phyloP scores from a whole-genome alignment of 176 grass and related monocot genomes.

The Ananas comosus region DNA sequence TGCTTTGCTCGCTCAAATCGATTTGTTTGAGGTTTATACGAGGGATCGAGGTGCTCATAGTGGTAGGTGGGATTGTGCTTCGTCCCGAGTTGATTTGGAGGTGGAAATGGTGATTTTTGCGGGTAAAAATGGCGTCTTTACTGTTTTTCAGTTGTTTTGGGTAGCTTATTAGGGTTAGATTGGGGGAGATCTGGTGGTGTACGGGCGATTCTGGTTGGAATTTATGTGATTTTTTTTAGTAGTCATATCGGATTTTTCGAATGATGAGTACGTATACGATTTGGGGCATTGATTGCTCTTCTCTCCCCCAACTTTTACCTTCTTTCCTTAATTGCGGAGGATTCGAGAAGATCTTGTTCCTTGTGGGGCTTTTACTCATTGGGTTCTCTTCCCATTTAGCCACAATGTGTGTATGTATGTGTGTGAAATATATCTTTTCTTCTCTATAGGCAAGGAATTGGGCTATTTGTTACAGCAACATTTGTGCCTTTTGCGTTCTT shows the following conservation, averaged over 20 bases:
- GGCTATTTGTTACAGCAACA: too few species aligned
- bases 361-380: background rate
- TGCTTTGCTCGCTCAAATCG: background rate
- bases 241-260: background rate
- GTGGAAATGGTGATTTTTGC: conserved; percentile 10
- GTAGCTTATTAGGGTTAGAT: background rate
- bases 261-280: background rate
- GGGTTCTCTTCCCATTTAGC: background rate
- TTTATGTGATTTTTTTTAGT: background rate
- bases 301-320: background rate
- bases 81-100: conserved; percentile 8
- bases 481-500: too few species aligned
- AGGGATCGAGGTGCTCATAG: background rate
- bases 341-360: conserved; percentile 1
- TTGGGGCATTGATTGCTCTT: background rate
- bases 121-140: background rate
- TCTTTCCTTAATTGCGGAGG: background rate
- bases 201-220: background rate
- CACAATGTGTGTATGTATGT: background rate
- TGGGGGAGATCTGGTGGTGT: conserved; percentile 3
- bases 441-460: too few species aligned
- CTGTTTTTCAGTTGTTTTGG: background rate
- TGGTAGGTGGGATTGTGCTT: background rate
- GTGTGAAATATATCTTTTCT: background rate
- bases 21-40: background rate